A percentile compares a stretch with the other conserved stretches of the same genome.
Conservation (phyloP, 306 rosid genomes). For the Sphenostylis stenocarpa region DNA sequence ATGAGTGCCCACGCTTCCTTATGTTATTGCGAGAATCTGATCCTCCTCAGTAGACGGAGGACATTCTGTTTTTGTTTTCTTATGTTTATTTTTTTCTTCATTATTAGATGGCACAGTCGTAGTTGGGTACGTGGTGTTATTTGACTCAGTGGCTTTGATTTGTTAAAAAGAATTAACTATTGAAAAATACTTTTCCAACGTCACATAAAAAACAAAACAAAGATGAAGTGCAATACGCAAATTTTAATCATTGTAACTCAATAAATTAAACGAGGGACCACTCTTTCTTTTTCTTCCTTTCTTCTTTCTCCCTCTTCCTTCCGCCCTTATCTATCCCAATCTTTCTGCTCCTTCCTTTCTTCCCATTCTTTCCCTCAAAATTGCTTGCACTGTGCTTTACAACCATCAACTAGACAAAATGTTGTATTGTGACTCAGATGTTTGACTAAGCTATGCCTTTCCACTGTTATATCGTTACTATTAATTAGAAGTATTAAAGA, state of each 20-base stretch:
- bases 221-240: not conserved
- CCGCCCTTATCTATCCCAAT: not conserved
- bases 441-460: not conserved
- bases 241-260: not conserved
- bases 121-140: not conserved
- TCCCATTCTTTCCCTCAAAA: not conserved
- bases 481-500: not conserved
- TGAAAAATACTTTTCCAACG: not conserved
- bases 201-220: not conserved
- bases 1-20: not conserved
- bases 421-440: not conserved
- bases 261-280: not conserved
- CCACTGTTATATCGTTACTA: not conserved
- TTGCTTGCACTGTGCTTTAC: not conserved
- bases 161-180: not conserved
- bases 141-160: not conserved
- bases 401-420: not conserved
- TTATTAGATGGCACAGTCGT: conserved; percentile 1
- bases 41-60: not conserved
- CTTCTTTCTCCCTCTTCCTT: not conserved
- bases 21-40: conserved; percentile 21
- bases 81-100: not conserved
- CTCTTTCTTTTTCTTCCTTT: not conserved
- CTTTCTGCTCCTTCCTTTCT: not conserved
- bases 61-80: not conserved